Evolutionary conservation across 768 basidiomycete genomes (phyloP).

Genomic region (Suillus spraguei): DNA sequence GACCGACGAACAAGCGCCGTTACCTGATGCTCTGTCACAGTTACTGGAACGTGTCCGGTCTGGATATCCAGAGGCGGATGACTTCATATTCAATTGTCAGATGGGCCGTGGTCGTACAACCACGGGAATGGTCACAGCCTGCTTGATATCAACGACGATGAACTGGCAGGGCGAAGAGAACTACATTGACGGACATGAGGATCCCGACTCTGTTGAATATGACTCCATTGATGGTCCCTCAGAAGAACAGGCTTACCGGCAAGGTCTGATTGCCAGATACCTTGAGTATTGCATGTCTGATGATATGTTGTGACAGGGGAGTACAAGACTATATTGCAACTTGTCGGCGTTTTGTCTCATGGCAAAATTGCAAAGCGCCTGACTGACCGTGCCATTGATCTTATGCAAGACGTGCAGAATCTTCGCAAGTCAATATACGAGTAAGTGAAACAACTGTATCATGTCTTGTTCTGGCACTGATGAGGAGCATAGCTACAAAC

Average conservation of each 20-base stretch:
- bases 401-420: conserved; percentile 97
- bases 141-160: conserved; percentile 76
- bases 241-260: conserved; percentile 87
- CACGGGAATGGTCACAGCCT: conserved; percentile 93
- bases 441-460: conserved; percentile 46
- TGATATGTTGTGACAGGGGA: conserved; percentile 61
- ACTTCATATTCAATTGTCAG: conserved; percentile 96
- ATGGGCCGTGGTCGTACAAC: conserved; percentile 94
- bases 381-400: conserved; percentile 86
- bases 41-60: conserved; percentile 74
- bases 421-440: conserved; percentile 94
- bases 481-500: conserved; percentile 70
- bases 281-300: conserved; percentile 1
- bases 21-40: conserved; percentile 83
- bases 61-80: conserved; percentile 60
- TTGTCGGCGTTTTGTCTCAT: conserved; percentile 88
- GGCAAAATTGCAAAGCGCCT: conserved; percentile 93
- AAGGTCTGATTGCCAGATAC: conserved; percentile 50
- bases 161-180: conserved; percentile 55
- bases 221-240: conserved; percentile 81
- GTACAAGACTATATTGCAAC: conserved; percentile 94
- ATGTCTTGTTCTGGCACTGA: conserved; percentile 8
- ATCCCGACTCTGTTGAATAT: conserved; percentile 45
- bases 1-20: conserved; percentile 97
- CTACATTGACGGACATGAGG: conserved; percentile 36